These are phyloP conservation scores for Trypanosoma caninum DNA, from an alignment of 208 protist genomes.

Conservation along the genomic window DNA sequence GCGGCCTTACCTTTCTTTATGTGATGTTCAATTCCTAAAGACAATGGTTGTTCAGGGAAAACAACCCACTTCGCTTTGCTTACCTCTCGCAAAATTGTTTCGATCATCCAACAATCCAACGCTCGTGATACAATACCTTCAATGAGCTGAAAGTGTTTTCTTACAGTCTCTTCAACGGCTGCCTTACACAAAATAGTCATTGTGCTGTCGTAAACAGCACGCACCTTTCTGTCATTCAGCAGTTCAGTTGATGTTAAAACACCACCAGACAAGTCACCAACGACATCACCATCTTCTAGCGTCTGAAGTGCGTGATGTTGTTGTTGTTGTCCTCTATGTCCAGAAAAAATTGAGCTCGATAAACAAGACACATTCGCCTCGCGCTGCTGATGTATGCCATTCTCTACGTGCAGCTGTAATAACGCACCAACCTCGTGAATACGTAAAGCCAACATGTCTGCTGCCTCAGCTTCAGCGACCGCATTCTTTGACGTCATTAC, in stretches of 20 bases:
- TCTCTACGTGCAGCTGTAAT: too few relatives aligned
- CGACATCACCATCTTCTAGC: not conserved
- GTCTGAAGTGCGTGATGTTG: not conserved
- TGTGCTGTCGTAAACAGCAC: constrained; percentile 37
- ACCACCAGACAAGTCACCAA: not conserved
- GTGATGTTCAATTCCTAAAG: constrained; percentile 38
- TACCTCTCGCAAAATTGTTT: constrained; percentile 14
- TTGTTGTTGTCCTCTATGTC: not conserved
- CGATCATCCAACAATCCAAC: constrained; percentile 37
- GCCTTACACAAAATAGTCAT: constrained; percentile 25
- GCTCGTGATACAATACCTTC: constrained; percentile 30
- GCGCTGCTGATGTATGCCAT: too few relatives aligned
- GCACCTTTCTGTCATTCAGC: constrained; percentile 27
- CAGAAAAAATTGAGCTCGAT: too few relatives aligned
- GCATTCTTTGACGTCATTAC: too few relatives aligned
- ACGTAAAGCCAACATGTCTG: not conserved
- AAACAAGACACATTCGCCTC: too few relatives aligned
- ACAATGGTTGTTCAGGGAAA: not conserved
- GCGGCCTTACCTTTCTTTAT: constrained; percentile 34
- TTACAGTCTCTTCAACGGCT: constrained; percentile 23
- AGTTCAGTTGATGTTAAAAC: not conserved
- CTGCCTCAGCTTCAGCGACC: too few relatives aligned
- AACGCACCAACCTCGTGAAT: constrained; percentile 1
- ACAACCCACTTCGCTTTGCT: not conserved
- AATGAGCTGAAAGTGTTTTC: constrained; percentile 2